Percentiles rank a stretch among this genome's conserved stretches.
Conservation (phyloP, 768 basidiomycete genomes). For the Tulasnella sp. region DNA sequence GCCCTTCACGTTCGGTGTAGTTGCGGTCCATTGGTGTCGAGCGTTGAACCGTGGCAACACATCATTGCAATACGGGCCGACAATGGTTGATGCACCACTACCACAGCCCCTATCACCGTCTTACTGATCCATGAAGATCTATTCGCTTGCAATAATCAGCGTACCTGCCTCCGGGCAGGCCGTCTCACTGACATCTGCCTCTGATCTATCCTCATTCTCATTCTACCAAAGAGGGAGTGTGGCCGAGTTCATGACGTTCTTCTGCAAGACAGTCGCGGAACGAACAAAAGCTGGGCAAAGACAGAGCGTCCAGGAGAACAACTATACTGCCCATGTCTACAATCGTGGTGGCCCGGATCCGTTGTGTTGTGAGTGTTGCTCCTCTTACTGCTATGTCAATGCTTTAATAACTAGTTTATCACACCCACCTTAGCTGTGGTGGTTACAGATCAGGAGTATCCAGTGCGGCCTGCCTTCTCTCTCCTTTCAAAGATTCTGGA, state of each 20-base stretch:
- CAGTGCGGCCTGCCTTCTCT: slow-evolving; percentile 92
- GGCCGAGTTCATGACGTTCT: slow-evolving; percentile 88
- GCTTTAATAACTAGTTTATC: background rate
- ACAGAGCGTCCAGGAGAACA: slow-evolving; percentile 90
- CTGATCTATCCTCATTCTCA: slow-evolving; percentile 81
- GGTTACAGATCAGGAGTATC: slow-evolving; percentile 93
- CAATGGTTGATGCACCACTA: too few species aligned
- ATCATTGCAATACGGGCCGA: too few species aligned
- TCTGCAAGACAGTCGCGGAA: slow-evolving; percentile 85
- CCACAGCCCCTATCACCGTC: too few species aligned
- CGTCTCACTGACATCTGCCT: slow-evolving; percentile 54
- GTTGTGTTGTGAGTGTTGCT: slow-evolving; percentile 56
- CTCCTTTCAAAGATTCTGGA: slow-evolving; percentile 87
- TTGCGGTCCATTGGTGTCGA: too few species aligned
- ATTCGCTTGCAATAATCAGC: slow-evolving; percentile 62
- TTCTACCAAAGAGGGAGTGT: slow-evolving; percentile 88
- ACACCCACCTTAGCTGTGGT: slow-evolving; percentile 53
- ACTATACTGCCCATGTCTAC: slow-evolving; percentile 87
- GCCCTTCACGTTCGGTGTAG: too few species aligned
- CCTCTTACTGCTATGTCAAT: background rate
- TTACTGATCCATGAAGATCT: slow-evolving; percentile 63
- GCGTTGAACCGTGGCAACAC: too few species aligned
- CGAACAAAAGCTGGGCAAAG: slow-evolving; percentile 79
- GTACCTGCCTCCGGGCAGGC: slow-evolving; percentile 53
- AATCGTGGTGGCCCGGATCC: slow-evolving; percentile 79